Conservation (phyloP, 345 rosid genomes). For the Atalantia buxifolia region DNA sequence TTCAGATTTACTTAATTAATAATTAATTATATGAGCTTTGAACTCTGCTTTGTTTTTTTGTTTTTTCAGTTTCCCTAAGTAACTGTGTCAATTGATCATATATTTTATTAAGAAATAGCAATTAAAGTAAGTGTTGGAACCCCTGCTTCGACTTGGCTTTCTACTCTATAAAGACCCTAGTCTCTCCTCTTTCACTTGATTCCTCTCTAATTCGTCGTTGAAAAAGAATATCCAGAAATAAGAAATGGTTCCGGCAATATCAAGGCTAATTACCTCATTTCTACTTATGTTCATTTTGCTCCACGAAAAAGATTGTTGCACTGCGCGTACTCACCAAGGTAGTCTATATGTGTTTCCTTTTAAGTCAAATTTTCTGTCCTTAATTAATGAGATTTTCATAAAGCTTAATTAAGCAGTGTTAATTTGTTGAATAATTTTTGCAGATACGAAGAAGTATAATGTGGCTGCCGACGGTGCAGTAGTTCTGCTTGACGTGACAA, state of each 20-base stretch:
- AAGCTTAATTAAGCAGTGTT: not conserved
- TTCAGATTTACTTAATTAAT: constrained; percentile 7
- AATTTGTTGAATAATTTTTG: not conserved
- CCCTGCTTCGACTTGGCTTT: constrained; percentile 36
- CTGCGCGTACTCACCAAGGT: constrained; percentile 27
- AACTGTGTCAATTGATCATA: constrained; percentile 3
- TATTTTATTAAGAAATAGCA: not conserved
- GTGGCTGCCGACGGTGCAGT: not conserved
- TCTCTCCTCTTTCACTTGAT: constrained; percentile 16
- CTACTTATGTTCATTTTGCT: constrained; percentile 29
- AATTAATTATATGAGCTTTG: not conserved
- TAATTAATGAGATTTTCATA: not conserved
- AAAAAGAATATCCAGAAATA: not conserved
- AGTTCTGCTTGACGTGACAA: not conserved
- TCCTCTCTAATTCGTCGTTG: constrained; percentile 16
- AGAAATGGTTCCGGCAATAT: not conserved
- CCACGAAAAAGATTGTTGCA: constrained; percentile 14
- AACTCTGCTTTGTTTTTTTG: constrained; percentile 4
- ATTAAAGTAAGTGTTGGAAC: constrained; percentile 16
- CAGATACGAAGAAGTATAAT: constrained; percentile 10
- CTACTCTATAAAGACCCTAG: constrained; percentile 28
- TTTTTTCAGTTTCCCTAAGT: constrained; percentile 29
- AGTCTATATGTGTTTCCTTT: not conserved
- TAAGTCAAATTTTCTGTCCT: not conserved
- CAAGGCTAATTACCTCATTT: constrained; percentile 20